Evolutionary conservation across 768 basidiomycete genomes (phyloP).

Genomic region (Ramaria rubella): DNA sequence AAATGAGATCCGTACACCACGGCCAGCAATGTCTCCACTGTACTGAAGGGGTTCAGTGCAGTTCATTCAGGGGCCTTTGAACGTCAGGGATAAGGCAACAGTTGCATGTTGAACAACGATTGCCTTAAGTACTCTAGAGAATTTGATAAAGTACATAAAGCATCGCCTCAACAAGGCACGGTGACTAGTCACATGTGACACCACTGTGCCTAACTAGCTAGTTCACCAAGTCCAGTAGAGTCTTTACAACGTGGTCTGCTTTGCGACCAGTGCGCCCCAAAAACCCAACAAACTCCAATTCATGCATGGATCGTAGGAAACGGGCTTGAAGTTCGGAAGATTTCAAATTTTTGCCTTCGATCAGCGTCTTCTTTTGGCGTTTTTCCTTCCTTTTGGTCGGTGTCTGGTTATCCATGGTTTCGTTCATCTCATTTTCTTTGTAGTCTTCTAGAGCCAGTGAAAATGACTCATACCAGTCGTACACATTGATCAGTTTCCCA

Average conservation of each 20-base stretch:
- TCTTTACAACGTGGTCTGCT: constrained; percentile 66
- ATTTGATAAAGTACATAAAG: no score
- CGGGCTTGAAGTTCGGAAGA: constrained; percentile 73
- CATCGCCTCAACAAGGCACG: background rate
- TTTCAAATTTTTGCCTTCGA: constrained; percentile 7
- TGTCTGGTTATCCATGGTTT: constrained; percentile 7
- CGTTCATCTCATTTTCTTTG: constrained; percentile 19
- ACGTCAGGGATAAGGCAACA: background rate
- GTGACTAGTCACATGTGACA: no score
- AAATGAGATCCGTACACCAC: constrained; percentile 31
- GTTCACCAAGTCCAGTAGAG: constrained; percentile 46
- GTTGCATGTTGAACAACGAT: no score
- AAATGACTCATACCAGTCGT: constrained; percentile 85
- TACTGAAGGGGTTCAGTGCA: background rate
- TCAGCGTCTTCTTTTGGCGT: constrained; percentile 6
- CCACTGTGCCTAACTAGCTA: background rate
- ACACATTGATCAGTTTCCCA: constrained; percentile 77
- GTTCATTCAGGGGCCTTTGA: background rate
- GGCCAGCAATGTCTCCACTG: constrained; percentile 32
- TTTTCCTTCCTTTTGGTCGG: constrained; percentile 6
- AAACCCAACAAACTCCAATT: constrained; percentile 75
- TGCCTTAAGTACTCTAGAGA: no score
- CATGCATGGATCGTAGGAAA: constrained; percentile 74
- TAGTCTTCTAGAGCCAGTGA: constrained; percentile 52
- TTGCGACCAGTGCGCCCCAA: constrained; percentile 75